A percentile compares a stretch with the other conserved stretches of the same genome.
These are phyloP conservation scores for Kuraishia floccosa DNA, from an alignment of 805 yeast species.

Conservation along the genomic window DNA sequence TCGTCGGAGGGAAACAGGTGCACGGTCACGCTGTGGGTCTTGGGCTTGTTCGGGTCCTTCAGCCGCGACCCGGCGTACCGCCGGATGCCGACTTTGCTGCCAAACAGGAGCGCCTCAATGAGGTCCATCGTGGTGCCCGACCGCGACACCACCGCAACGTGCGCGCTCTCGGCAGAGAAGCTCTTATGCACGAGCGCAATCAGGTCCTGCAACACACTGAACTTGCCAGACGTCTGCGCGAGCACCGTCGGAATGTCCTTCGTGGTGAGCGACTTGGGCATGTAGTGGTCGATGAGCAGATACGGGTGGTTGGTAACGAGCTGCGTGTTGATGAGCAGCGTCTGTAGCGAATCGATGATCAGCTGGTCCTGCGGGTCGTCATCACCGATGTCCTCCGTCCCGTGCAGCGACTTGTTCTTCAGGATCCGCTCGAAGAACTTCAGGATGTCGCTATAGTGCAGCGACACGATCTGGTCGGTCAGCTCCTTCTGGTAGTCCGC, in stretches of 20 bases:
- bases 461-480: constrained; percentile 82
- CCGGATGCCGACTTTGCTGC: constrained; percentile 43
- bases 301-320: constrained; percentile 86
- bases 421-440: constrained; percentile 66
- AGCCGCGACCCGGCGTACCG: constrained; percentile 54
- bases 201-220: constrained; percentile 56
- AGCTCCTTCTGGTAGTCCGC: constrained; percentile 79
- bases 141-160: constrained; percentile 61
- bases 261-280: constrained; percentile 68
- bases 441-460: constrained; percentile 85
- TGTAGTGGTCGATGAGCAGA: constrained; percentile 67
- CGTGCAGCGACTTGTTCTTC: constrained; percentile 24
- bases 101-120: constrained; percentile 58
- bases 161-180: constrained; percentile 16
- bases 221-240: constrained; percentile 77
- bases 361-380: constrained; percentile 33
- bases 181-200: constrained; percentile 36
- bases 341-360: constrained; percentile 63
- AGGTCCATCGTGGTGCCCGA: constrained; percentile 63
- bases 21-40: constrained; percentile 12
- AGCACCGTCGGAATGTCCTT: constrained; percentile 63
- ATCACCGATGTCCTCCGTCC: constrained; percentile 10
- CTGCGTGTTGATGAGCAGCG: constrained; percentile 65
- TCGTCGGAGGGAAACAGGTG: constrained; percentile 31
- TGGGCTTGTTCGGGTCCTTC: constrained; percentile 27